Evolutionary conservation across 495 filamentous ascomycete genomes (phyloP).

Genomic region (Stereocaulon alpinum): DNA sequence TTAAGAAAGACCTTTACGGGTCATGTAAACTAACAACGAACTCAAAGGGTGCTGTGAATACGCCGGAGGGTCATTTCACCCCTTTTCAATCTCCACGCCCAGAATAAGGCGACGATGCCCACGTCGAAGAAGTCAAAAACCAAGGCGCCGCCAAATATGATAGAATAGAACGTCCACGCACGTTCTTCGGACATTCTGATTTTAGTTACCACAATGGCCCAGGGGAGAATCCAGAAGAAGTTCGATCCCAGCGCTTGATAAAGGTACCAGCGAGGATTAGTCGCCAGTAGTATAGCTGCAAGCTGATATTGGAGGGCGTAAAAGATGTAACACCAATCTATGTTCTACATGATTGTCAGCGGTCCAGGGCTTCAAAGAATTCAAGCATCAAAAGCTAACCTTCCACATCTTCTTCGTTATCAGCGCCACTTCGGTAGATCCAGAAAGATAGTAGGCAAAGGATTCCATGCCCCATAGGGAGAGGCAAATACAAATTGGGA

Average conservation of each 20-base stretch:
- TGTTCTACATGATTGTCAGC: constrained; percentile 29
- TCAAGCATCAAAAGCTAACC: constrained; percentile 13
- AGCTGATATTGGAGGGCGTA: constrained; percentile 58
- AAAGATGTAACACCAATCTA: constrained; percentile 70
- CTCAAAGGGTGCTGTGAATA: constrained; percentile 2
- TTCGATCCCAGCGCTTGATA: constrained; percentile 56
- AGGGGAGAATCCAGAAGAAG: constrained; percentile 57
- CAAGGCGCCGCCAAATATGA: constrained; percentile 61
- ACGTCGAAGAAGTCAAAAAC: constrained; percentile 56
- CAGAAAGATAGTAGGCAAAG: constrained; percentile 53
- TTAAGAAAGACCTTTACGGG: too few species aligned
- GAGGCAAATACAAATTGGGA: constrained; percentile 53
- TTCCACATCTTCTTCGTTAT: constrained; percentile 63
- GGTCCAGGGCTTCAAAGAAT: constrained; percentile 15
- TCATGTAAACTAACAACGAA: background rate
- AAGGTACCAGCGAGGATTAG: constrained; percentile 56
- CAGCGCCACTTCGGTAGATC: constrained; percentile 42
- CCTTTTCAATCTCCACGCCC: constrained; percentile 45
- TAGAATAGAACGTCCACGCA: constrained; percentile 57
- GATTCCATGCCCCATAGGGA: constrained; percentile 43
- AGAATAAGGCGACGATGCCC: constrained; percentile 37
- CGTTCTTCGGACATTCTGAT: constrained; percentile 36
- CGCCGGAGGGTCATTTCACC: constrained; percentile 28
- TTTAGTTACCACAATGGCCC: constrained; percentile 53
- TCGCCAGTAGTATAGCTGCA: constrained; percentile 54